Conservation (phyloP, 495 filamentous ascomycete genomes). For the Penicillium nucicola region DNA sequence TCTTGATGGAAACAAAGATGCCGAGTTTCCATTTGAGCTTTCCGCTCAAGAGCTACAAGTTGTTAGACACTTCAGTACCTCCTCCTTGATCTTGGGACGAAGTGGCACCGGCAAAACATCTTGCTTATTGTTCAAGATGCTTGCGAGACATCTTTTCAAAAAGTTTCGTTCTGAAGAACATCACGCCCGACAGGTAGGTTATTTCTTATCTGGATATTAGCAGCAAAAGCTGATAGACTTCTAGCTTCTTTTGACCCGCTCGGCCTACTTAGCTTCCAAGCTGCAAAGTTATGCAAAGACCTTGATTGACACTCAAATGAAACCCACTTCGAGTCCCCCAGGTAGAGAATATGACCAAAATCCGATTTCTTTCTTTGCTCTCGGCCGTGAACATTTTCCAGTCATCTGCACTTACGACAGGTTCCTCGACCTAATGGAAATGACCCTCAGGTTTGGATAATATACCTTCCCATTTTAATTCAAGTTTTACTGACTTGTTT, state of each 20-base stretch:
- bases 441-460: conserved; percentile 9
- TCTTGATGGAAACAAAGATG: neutral
- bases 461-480: neutral
- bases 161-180: neutral
- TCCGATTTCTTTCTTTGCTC: conserved; percentile 14
- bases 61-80: conserved; percentile 27
- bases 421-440: conserved; percentile 34
- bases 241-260: conserved; percentile 42
- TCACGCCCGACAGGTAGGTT: conserved; percentile 28
- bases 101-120: conserved; percentile 48
- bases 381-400: conserved; percentile 32
- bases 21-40: conserved; percentile 40
- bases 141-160: conserved; percentile 22
- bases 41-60: conserved; percentile 31
- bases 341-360: neutral
- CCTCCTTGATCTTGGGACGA: conserved; percentile 39
- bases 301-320: conserved; percentile 23
- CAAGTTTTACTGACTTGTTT: neutral
- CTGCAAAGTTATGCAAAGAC: conserved; percentile 26
- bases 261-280: conserved; percentile 30
- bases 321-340: neutral
- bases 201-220: neutral
- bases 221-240: neutral
- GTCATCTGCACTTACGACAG: conserved; percentile 40
- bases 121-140: conserved; percentile 39